Percentiles rank a stretch among this genome's conserved stretches.
Evolutionary conservation across 768 basidiomycete genomes (phyloP).

Genomic region (Russula lepida): DNA sequence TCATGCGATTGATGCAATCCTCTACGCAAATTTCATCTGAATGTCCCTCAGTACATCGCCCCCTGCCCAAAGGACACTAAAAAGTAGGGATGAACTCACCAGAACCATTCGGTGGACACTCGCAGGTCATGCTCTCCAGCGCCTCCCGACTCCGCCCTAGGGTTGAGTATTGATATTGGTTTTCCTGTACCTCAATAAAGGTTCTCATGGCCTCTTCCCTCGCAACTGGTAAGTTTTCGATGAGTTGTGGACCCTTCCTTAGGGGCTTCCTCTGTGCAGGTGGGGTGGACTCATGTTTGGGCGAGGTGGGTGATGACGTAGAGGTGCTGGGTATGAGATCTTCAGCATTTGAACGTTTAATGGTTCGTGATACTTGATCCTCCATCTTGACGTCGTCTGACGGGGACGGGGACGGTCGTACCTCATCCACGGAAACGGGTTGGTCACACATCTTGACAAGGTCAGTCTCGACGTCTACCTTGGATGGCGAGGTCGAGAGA

Average conservation of each 20-base stretch:
- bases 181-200: slow-evolving; percentile 65
- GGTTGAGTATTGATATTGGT: slow-evolving; percentile 81
- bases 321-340: slow-evolving; percentile 28
- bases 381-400: slow-evolving; percentile 26
- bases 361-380: not conserved
- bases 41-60: slow-evolving; percentile 38
- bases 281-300: slow-evolving; percentile 29
- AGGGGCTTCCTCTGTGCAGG: slow-evolving; percentile 13
- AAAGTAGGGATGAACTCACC: slow-evolving; percentile 31
- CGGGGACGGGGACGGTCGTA: slow-evolving; percentile 25
- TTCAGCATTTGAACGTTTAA: slow-evolving; percentile 27
- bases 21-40: slow-evolving; percentile 71
- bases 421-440: slow-evolving; percentile 11
- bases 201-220: slow-evolving; percentile 60
- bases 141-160: slow-evolving; percentile 84
- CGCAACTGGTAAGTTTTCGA: slow-evolving; percentile 72
- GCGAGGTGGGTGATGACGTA: slow-evolving; percentile 27
- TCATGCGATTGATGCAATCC: slow-evolving; percentile 95
- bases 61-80: slow-evolving; percentile 3
- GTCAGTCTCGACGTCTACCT: not conserved
- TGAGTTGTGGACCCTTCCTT: slow-evolving; percentile 52
- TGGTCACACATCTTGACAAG: slow-evolving; percentile 19
- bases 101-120: slow-evolving; percentile 82
- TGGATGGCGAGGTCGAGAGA: slow-evolving; percentile 7
- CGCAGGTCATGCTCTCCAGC: slow-evolving; percentile 92